Evolutionary conservation across 2,329 filamentous ascomycete genomes (phyloP).

Genomic region (Graphilbum fragrans): DNA sequence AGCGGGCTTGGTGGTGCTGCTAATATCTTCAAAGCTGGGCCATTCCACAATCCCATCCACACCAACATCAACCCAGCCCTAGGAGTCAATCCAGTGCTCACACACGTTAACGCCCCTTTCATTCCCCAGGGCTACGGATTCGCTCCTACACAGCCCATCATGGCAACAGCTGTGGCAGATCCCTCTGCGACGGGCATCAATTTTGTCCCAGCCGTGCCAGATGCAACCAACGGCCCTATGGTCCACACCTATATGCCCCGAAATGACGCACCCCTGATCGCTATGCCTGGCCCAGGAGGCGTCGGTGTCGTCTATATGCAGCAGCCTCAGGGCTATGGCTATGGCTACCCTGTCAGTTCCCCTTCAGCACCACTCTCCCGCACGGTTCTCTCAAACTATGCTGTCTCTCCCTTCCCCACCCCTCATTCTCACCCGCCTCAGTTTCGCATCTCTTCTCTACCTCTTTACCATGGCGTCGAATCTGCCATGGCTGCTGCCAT

Average conservation of each 20-base stretch:
- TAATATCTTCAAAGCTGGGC: not conserved
- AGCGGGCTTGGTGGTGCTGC: not conserved
- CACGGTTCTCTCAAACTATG: not conserved
- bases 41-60: not conserved
- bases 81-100: slow-evolving; percentile 10
- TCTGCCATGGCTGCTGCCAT: too few relatives aligned
- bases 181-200: slow-evolving; percentile 26
- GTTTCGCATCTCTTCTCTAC: too few relatives aligned
- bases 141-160: slow-evolving; percentile 6
- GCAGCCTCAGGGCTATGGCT: slow-evolving; percentile 3
- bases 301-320: slow-evolving; percentile 8
- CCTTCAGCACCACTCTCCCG: not conserved
- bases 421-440: not conserved
- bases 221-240: slow-evolving; percentile 43
- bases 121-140: not conserved
- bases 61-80: slow-evolving; percentile 7
- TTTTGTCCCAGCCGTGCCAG: slow-evolving; percentile 47
- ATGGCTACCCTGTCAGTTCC: slow-evolving; percentile 8
- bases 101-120: slow-evolving; percentile 5
- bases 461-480: too few relatives aligned
- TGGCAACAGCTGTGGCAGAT: slow-evolving; percentile 12
- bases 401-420: not conserved
- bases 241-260: slow-evolving; percentile 44
- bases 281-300: slow-evolving; percentile 11
- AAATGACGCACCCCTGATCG: slow-evolving; percentile 24